phyloP scores from a whole-genome alignment of 192 early-diverging fungal genomes.

The Phycomyces blakesleeanus region DNA sequence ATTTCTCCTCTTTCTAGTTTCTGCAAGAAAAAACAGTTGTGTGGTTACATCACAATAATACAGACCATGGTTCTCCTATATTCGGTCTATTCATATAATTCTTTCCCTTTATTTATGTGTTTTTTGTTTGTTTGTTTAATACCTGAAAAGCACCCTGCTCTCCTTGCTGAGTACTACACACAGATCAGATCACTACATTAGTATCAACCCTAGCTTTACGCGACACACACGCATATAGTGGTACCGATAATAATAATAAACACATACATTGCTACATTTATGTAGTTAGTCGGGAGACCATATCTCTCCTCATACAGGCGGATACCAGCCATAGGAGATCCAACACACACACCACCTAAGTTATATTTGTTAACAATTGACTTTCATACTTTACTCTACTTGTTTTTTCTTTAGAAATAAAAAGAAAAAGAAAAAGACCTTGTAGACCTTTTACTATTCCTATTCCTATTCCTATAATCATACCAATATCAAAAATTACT shows the following conservation, averaged over 20 bases:
- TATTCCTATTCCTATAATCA: too few relatives aligned
- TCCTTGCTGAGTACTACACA: constrained; percentile 29
- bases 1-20: constrained; percentile 61
- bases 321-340: constrained; percentile 78
- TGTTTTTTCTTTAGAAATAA: too few relatives aligned
- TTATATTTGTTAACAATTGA: neutral
- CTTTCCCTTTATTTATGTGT: too few relatives aligned
- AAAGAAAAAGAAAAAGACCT: too few relatives aligned
- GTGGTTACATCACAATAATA: neutral
- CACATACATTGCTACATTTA: constrained; percentile 74
- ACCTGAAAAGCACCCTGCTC: constrained; percentile 47
- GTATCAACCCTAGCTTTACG: too few relatives aligned
- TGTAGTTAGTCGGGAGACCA: constrained; percentile 73
- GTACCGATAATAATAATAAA: neutral
- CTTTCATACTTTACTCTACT: too few relatives aligned
- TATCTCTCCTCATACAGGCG: constrained; percentile 59
- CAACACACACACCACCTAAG: constrained; percentile 71
- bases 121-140: neutral
- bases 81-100: too few relatives aligned
- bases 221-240: too few relatives aligned
- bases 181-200: neutral
- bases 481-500: constrained; percentile 79
- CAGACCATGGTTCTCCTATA: too few relatives aligned
- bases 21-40: constrained; percentile 15
- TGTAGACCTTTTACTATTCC: too few relatives aligned